A percentile compares a stretch with the other conserved stretches of the same genome.
Conservation (phyloP, 768 basidiomycete genomes). For the Tricholoma hemisulphureum region DNA sequence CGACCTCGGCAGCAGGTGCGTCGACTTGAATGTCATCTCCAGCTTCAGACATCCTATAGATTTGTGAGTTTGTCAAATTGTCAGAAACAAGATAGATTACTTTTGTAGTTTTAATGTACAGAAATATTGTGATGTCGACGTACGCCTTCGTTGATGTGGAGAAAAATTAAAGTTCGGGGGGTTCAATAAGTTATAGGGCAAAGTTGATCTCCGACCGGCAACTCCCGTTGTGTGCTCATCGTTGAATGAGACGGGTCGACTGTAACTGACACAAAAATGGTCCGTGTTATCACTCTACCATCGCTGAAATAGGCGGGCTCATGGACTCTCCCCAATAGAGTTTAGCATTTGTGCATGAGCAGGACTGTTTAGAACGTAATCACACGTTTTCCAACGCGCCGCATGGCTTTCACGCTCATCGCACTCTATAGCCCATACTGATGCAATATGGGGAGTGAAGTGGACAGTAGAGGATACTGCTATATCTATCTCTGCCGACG, state of each 20-base stretch:
- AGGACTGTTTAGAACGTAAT: constrained; percentile 76
- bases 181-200: constrained; percentile 22
- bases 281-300: constrained; percentile 14
- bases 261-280: constrained; percentile 27
- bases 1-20: constrained; percentile 61
- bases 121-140: constrained; percentile 69
- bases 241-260: constrained; percentile 23
- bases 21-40: constrained; percentile 91
- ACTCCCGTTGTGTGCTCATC: constrained; percentile 33
- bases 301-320: neutral
- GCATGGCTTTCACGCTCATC: constrained; percentile 28
- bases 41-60: constrained; percentile 89
- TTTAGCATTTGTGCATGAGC: constrained; percentile 69
- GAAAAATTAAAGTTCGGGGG: constrained; percentile 53
- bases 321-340: constrained; percentile 41
- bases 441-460: constrained; percentile 74
- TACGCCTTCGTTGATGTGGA: constrained; percentile 94
- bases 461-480: constrained; percentile 69
- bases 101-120: constrained; percentile 39
- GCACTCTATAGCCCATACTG: constrained; percentile 62
- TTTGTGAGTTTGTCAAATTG: neutral
- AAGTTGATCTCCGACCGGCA: constrained; percentile 58
- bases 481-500: constrained; percentile 77
- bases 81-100: constrained; percentile 24
- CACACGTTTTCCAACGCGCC: constrained; percentile 28